phyloP scores from a whole-genome alignment of 345 rosid genomes.

The Eucalyptus cloeziana region DNA sequence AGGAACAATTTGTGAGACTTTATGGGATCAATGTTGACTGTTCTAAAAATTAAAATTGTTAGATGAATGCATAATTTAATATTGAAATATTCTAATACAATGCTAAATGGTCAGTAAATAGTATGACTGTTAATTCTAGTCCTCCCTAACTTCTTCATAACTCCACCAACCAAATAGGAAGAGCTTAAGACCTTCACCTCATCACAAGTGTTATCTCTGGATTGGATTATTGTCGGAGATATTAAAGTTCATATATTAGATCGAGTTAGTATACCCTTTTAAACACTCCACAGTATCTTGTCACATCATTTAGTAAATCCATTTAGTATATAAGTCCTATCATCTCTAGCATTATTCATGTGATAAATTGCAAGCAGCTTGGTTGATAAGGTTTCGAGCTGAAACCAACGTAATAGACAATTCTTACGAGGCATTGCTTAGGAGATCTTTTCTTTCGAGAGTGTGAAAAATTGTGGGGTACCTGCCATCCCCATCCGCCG shows the following conservation, averaged over 20 bases:
- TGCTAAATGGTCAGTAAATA: not conserved
- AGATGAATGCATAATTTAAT: no score
- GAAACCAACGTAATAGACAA: not conserved
- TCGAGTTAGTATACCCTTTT: not conserved
- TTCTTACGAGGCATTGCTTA: not conserved
- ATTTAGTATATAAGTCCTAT: not conserved
- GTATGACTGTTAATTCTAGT: not conserved
- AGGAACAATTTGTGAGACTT: not conserved
- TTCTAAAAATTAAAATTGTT: no score
- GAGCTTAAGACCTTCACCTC: not conserved
- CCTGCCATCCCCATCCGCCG: slow-evolving; percentile 50
- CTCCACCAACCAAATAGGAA: not conserved
- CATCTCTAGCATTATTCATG: not conserved
- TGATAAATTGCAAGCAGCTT: not conserved
- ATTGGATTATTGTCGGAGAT: not conserved
- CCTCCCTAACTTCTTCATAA: not conserved
- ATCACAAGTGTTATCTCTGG: not conserved
- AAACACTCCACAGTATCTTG: not conserved
- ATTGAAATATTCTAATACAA: no score
- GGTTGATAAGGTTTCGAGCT: not conserved
- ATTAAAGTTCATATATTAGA: not conserved
- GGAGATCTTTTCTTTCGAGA: not conserved
- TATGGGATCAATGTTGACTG: not conserved
- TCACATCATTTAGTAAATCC: not conserved
- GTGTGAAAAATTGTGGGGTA: not conserved